Evolutionary conservation across 495 filamentous ascomycete genomes (phyloP), one percentile per base, ranked within the genome.

Genomic region (Eremomyces bilateralis): DNA sequence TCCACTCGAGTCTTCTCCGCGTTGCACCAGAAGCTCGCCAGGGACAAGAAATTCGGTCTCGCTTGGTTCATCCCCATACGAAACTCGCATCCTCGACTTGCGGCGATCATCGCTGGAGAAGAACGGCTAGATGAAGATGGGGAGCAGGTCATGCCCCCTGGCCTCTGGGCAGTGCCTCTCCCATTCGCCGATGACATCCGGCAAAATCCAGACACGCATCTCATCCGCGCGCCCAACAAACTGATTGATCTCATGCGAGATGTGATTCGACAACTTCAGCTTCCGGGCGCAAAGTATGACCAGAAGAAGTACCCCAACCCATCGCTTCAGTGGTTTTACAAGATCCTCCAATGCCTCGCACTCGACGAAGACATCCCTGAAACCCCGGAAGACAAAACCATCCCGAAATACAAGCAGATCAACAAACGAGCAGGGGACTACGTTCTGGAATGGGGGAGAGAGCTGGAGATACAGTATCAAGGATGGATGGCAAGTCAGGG

Each of bases 291-390:
- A 1, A 49, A 60, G 2, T 99, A 91, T 47, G 73, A 83, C 38
- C 82, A 85, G 12, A 52, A 58, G 2, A 85, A 77, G 49, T 95
- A 95, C 47, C 80, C 90, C 0, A 99, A 99, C 43, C 88, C 90
- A 25, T 53, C 76, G 1, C 65, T 99, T 34, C 90, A 99, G 61
- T 99, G 90, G 90, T 84, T 93, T 53, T 99, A 95, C 57, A 75
- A 73, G 30, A 85, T 95, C 28, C 59, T 99, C 3, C 90, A 99
- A 52, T 80, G 80, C 3, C 64, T 92, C 30, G 90, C 90, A 1
- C 54, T 99, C 10, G 83, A 92, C 20, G 90, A 99, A 48, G 88
- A 94, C 32, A 51, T 84, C 15, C 90, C 90, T 1, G 75, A 78
- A 19, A 59, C 65, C 30, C 64, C 73, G 1, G 73, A 85, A 21